Conservation (phyloP, 768 basidiomycete species). For the Tylopilus rubrobrunneus region DNA sequence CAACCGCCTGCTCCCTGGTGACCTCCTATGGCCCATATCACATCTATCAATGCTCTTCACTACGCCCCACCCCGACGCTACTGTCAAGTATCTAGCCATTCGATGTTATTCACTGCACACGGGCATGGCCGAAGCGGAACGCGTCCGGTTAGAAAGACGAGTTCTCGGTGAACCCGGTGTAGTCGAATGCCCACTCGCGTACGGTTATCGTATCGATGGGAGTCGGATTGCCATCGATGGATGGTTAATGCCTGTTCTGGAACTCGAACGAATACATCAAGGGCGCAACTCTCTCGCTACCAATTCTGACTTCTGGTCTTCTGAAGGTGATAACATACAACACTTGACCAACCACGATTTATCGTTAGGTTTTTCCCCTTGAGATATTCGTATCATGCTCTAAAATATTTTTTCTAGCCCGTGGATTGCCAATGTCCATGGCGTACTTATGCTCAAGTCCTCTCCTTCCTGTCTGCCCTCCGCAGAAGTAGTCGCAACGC, state of each 20-base stretch:
- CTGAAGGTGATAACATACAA: slow-evolving; percentile 31
- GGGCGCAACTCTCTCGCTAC: slow-evolving; percentile 45
- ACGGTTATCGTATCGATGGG: slow-evolving; percentile 48
- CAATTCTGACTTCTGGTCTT: slow-evolving; percentile 44
- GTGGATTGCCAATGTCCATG: slow-evolving; percentile 57
- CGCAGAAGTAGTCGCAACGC: slow-evolving; percentile 56
- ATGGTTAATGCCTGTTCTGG: slow-evolving; percentile 77
- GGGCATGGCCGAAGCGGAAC: slow-evolving; percentile 75
- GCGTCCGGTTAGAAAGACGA: slow-evolving; percentile 58
- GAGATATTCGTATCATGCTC: slow-evolving; percentile 4
- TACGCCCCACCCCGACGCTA: slow-evolving; percentile 57
- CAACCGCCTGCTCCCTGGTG: slow-evolving; percentile 62
- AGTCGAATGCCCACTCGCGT: slow-evolving; percentile 62
- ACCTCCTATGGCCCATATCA: slow-evolving; percentile 56
- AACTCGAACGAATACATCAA: slow-evolving; percentile 55
- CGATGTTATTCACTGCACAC: slow-evolving; percentile 74
- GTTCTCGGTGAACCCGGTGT: slow-evolving; percentile 56
- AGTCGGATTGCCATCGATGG: slow-evolving; percentile 54
- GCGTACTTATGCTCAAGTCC: slow-evolving; percentile 59
- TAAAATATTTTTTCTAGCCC: slow-evolving; percentile 39
- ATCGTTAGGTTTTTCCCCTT: slow-evolving; percentile 40
- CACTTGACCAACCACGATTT: slow-evolving; percentile 46
- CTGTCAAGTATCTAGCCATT: slow-evolving; percentile 66
- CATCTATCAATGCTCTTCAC: slow-evolving; percentile 42
- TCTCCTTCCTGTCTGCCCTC: slow-evolving; percentile 24